phyloP scores from a whole-genome alignment of 768 basidiomycete genomes.

The Inosperma sp. region DNA sequence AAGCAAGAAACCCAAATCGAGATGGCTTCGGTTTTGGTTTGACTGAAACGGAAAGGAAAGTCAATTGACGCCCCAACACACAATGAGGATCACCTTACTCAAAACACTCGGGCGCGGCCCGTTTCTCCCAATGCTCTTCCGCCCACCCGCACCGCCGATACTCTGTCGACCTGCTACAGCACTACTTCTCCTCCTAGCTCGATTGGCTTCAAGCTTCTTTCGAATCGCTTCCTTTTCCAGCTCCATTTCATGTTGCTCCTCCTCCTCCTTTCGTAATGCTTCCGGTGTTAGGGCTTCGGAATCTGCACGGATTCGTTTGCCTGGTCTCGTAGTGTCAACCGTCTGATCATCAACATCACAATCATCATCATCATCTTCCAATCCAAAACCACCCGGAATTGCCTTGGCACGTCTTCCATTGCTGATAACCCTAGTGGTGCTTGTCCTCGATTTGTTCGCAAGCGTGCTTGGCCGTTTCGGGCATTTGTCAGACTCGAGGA shows the following conservation, averaged over 20 bases:
- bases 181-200: slow-evolving; percentile 67
- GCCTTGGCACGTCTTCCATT: slow-evolving; percentile 39
- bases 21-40: slow-evolving; percentile 46
- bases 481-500: slow-evolving; percentile 33
- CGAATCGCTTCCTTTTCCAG: slow-evolving; percentile 55
- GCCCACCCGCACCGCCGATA: slow-evolving; percentile 18
- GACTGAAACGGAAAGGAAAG: slow-evolving; percentile 20
- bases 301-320: slow-evolving; percentile 35
- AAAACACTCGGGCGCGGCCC: slow-evolving; percentile 27
- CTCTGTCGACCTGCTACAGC: slow-evolving; percentile 33
- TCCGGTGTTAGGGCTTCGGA: slow-evolving; percentile 26
- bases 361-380: slow-evolving; percentile 47
- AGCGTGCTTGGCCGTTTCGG: slow-evolving; percentile 22
- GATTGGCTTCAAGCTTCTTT: slow-evolving; percentile 60
- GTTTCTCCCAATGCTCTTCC: slow-evolving; percentile 24
- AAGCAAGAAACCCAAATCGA: slow-evolving; percentile 67
- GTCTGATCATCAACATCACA: slow-evolving; percentile 35
- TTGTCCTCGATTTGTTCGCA: slow-evolving; percentile 25
- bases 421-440: slow-evolving; percentile 46
- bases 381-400: slow-evolving; percentile 57
- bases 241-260: slow-evolving; percentile 43
- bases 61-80: not conserved
- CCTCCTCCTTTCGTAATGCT: slow-evolving; percentile 36
- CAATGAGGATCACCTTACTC: slow-evolving; percentile 29
- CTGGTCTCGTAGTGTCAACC: slow-evolving; percentile 34